A percentile compares a stretch with the other conserved stretches of the same genome.
Conservation (phyloP, 129 eudicot genomes). For the Glebionis coronaria region DNA sequence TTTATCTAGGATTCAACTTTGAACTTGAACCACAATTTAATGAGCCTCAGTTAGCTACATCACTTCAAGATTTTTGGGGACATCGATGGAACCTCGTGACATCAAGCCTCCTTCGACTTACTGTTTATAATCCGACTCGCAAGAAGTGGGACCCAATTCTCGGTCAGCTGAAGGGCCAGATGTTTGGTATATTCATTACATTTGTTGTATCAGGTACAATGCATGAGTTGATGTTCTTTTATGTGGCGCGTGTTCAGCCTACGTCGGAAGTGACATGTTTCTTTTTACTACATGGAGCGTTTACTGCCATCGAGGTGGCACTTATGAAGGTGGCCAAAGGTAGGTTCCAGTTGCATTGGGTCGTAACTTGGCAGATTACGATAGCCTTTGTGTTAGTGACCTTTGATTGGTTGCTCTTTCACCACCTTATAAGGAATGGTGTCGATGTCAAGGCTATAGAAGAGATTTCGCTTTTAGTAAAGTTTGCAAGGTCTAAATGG, state of each 20-base stretch:
- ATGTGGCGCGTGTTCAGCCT: slow-evolving; percentile 39
- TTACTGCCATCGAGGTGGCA: slow-evolving; percentile 37
- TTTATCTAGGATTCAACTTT: not conserved
- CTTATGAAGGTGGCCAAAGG: slow-evolving; percentile 31
- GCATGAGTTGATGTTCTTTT: not conserved
- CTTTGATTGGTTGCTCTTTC: slow-evolving; percentile 50
- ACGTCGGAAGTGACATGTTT: slow-evolving; percentile 45
- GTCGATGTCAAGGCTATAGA: not conserved
- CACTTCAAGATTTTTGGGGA: not conserved
- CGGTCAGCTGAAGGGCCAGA: not conserved
- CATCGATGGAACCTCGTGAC: not conserved
- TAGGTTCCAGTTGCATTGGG: slow-evolving; percentile 27
- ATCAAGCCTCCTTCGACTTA: not conserved
- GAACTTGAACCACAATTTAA: not conserved
- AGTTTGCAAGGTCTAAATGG: not conserved
- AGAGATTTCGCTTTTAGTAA: not conserved
- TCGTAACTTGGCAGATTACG: slow-evolving; percentile 15
- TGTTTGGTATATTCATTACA: not conserved
- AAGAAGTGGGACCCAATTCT: not conserved
- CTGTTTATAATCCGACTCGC: not conserved
- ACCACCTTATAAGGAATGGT: slow-evolving; percentile 20
- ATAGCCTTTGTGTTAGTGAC: slow-evolving; percentile 12
- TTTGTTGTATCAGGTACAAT: not conserved
- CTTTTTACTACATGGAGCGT: slow-evolving; percentile 57
- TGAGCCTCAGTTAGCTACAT: not conserved